phyloP scores from a whole-genome alignment of 1,284 basidiomycete genomes.

The Boletus smithii region DNA sequence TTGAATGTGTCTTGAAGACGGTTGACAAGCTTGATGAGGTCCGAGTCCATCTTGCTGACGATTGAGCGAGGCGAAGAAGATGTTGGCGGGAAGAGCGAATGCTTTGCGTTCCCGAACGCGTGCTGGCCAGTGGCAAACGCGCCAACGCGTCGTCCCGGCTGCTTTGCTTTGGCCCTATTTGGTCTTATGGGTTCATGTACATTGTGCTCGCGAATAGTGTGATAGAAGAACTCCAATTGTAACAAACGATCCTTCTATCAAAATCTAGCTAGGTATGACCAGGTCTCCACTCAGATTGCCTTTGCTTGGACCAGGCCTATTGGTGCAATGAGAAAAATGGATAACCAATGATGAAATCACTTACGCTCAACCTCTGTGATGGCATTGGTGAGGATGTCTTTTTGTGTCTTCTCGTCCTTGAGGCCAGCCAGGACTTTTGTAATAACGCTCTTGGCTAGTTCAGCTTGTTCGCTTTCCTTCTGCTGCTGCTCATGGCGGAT shows the following conservation, averaged over 20 bases:
- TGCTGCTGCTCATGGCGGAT: slow-evolving; percentile 95
- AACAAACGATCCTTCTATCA: slow-evolving; percentile 19
- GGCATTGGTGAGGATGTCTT: slow-evolving; percentile 83
- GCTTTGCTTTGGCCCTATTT: slow-evolving; percentile 33
- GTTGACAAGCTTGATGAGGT: slow-evolving; percentile 95
- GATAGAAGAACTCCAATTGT: slow-evolving; percentile 10
- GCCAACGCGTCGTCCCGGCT: slow-evolving; percentile 37
- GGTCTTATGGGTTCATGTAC: slow-evolving; percentile 12
- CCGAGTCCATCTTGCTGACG: slow-evolving; percentile 72
- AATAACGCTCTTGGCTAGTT: slow-evolving; percentile 85
- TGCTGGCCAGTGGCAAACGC: slow-evolving; percentile 9
- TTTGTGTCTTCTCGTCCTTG: slow-evolving; percentile 90
- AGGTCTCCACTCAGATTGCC: slow-evolving; percentile 47
- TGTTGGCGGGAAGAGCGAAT: slow-evolving; percentile 8
- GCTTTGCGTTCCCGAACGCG: slow-evolving; percentile 18
- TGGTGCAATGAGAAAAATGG: slow-evolving; percentile 8
- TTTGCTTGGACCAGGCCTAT: slow-evolving; percentile 69
- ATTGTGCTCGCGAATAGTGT: background rate
- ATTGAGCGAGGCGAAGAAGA: slow-evolving; percentile 1
- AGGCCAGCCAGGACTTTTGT: slow-evolving; percentile 82
- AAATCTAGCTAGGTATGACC: slow-evolving; percentile 26
- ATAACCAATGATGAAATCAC: slow-evolving; percentile 35
- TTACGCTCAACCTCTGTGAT: slow-evolving; percentile 90
- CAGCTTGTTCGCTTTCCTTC: slow-evolving; percentile 94
- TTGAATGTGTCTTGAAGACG: slow-evolving; percentile 89